phyloP scores from a whole-genome alignment of 2,329 filamentous ascomycete genomes.

The Apiospora malaysiana region DNA sequence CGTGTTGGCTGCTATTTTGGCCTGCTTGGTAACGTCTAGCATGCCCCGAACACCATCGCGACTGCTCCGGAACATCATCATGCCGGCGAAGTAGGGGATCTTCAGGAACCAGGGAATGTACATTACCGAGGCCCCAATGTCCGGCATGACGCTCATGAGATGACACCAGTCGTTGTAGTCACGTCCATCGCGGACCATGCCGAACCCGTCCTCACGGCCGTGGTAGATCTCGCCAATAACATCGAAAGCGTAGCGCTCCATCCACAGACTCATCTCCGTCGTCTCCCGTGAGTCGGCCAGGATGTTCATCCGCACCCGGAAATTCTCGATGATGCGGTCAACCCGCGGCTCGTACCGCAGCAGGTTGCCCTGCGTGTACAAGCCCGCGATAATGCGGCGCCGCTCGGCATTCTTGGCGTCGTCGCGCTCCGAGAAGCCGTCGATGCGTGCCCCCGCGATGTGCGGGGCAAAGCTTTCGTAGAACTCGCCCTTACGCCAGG shows the following conservation, averaged over 20 bases:
- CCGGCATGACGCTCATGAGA: conserved; percentile 12
- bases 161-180: conserved; percentile 18
- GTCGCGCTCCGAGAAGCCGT: conserved; percentile 16
- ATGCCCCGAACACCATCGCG: background rate
- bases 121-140: conserved; percentile 1
- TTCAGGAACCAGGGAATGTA: conserved; percentile 5
- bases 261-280: conserved; percentile 9
- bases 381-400: background rate
- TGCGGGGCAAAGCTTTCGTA: conserved; percentile 7
- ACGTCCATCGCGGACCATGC: conserved; percentile 12
- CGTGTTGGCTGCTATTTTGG: background rate
- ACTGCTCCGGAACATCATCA: conserved; percentile 7
- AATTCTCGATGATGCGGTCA: background rate
- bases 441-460: conserved; percentile 1
- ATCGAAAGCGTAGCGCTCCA: conserved; percentile 15
- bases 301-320: background rate
- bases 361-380: conserved; percentile 11
- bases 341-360: conserved; percentile 14
- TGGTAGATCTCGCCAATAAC: conserved; percentile 13
- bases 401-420: background rate
- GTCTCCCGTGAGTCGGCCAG: background rate
- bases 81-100: background rate
- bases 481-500: background rate
- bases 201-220: conserved; percentile 19
- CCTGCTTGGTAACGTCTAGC: conserved; percentile 4